phyloP scores from a whole-genome alignment of 1,284 basidiomycete genomes.

The Ceratobasidium sp. region DNA sequence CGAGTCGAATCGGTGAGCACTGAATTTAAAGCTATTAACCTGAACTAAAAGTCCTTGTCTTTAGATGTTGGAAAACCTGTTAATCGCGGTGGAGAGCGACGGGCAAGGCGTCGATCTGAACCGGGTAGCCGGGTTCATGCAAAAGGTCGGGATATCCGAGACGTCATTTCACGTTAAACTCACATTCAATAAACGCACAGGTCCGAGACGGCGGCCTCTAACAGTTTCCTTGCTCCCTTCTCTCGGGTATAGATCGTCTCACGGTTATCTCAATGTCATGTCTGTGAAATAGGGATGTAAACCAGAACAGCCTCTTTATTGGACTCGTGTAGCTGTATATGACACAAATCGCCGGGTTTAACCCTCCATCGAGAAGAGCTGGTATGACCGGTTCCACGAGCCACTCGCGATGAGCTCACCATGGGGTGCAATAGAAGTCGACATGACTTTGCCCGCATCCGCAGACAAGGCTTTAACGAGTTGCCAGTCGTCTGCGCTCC shows the following conservation, averaged over 20 bases:
- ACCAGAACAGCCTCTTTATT: conserved; percentile 37
- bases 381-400: conserved; percentile 92
- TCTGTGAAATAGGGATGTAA: conserved; percentile 32
- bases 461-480: conserved; percentile 85
- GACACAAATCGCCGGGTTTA: conserved; percentile 8
- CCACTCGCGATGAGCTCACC: conserved; percentile 86
- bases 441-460: conserved; percentile 98
- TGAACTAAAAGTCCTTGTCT: background rate
- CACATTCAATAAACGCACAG: background rate
- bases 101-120: conserved; percentile 82
- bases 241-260: conserved; percentile 4
- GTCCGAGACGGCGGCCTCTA: conserved; percentile 42
- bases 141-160: conserved; percentile 48
- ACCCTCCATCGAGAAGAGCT: conserved; percentile 77
- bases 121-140: conserved; percentile 88
- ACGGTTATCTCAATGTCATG: conserved; percentile 19
- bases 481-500: conserved; percentile 99
- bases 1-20: conserved; percentile 84
- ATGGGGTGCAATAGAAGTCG: conserved; percentile 86
- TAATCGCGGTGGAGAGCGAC: conserved; percentile 89
- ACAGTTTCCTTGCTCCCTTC: background rate
- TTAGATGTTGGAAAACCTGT: conserved; percentile 86
- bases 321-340: conserved; percentile 18
- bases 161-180: background rate
- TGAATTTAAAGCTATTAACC: background rate